Percentiles rank a stretch among this genome's conserved stretches.
Conservation (phyloP, 2,329 filamentous ascomycete species). For the Arthrobotrys megalospora region DNA sequence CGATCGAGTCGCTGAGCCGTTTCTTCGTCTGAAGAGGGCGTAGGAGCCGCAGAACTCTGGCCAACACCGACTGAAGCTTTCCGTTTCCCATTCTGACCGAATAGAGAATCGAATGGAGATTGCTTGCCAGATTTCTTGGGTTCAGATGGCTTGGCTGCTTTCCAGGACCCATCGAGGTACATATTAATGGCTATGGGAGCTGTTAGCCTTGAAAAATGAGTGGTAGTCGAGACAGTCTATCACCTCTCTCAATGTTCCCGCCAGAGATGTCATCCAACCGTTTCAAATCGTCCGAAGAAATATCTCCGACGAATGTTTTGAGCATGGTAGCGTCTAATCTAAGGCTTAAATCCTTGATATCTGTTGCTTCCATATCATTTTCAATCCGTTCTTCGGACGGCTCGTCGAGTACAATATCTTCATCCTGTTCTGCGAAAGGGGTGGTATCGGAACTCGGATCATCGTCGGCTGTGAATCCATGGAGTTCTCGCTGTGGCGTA, state of each 20-base stretch:
- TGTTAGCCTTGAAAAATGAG: conserved; percentile 13
- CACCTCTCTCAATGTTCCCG: conserved; percentile 74
- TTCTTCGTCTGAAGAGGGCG: conserved; percentile 63
- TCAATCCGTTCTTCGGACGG: conserved; percentile 11
- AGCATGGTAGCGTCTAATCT: conserved; percentile 74
- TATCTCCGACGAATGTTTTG: conserved; percentile 74
- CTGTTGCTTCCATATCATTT: conserved; percentile 29
- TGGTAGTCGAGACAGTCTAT: neutral
- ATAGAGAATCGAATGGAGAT: conserved; percentile 76
- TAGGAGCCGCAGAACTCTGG: conserved; percentile 28
- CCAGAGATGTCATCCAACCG: conserved; percentile 73
- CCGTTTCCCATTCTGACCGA: conserved; percentile 73
- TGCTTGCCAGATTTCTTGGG: conserved; percentile 73
- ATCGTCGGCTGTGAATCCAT: conserved; percentile 12
- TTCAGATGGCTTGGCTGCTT: conserved; percentile 70
- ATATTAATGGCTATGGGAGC: conserved; percentile 64
- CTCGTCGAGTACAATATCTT: conserved; percentile 18
- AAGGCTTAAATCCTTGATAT: conserved; percentile 64
- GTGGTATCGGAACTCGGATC: conserved; percentile 43
- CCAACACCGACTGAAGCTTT: conserved; percentile 36
- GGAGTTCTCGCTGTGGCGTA: conserved; percentile 48
- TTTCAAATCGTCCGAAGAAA: conserved; percentile 70
- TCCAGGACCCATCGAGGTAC: conserved; percentile 80
- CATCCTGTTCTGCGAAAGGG: conserved; percentile 49
- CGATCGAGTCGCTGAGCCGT: conserved; percentile 62